phyloP scores from a whole-genome alignment of 208 protist species.

The Wallacemonas sp. region DNA sequence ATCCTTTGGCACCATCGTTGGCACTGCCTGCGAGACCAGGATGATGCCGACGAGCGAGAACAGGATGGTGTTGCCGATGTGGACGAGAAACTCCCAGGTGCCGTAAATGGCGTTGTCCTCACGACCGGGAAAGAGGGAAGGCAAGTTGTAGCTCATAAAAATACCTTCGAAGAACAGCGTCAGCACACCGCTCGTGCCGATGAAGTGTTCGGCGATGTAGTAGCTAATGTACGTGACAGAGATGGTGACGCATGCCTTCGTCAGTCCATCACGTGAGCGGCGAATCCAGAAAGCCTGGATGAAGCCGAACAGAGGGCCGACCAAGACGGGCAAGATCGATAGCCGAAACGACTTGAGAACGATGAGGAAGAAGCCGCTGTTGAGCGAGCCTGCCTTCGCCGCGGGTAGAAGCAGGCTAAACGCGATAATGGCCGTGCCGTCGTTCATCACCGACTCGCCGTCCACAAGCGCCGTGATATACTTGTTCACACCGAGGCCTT shows the following conservation, averaged over 20 bases:
- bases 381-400: conserved; percentile 32
- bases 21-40: conserved; percentile 66
- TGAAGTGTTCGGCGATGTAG: conserved; percentile 62
- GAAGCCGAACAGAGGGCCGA: conserved; percentile 73
- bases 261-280: conserved; percentile 37
- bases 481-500: conserved; percentile 76
- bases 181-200: conserved; percentile 80
- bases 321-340: conserved; percentile 49
- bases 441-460: conserved; percentile 89
- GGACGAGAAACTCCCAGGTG: conserved; percentile 87
- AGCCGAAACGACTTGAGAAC: conserved; percentile 43
- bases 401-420: conserved; percentile 77
- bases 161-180: conserved; percentile 81
- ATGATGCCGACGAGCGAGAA: conserved; percentile 89
- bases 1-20: conserved; percentile 46
- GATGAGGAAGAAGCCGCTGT: conserved; percentile 27
- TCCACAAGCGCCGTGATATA: conserved; percentile 81
- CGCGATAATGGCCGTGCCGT: conserved; percentile 88
- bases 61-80: conserved; percentile 83
- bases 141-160: conserved; percentile 78
- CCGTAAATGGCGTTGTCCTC: conserved; percentile 71
- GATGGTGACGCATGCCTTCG: conserved; percentile 75
- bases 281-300: conserved; percentile 67
- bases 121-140: conserved; percentile 70
- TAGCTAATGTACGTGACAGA: conserved; percentile 86